Conservation (phyloP, 2,329 filamentous ascomycete genomes). For the Colletotrichum scovillei region DNA sequence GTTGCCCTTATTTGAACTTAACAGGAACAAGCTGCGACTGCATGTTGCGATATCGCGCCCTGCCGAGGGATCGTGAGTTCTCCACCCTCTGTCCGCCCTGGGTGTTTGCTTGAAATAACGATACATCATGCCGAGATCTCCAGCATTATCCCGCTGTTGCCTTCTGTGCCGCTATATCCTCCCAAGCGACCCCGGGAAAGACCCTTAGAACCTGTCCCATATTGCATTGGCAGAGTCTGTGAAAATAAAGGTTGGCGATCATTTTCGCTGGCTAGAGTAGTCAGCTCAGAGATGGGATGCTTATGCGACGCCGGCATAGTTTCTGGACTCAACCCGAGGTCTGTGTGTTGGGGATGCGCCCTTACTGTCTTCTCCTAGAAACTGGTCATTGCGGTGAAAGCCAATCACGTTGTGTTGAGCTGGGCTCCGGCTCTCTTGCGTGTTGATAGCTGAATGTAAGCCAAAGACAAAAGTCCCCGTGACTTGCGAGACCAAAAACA, state of each 20-base stretch:
- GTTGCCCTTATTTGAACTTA: neutral
- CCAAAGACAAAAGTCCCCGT: neutral
- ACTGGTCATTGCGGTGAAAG: neutral
- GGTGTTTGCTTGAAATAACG: neutral
- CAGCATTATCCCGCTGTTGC: neutral
- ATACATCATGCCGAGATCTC: neutral
- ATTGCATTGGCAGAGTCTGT: slow-evolving; percentile 2
- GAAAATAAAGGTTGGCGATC: slow-evolving; percentile 5
- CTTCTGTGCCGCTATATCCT: neutral
- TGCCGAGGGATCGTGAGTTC: neutral
- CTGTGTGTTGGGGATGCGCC: slow-evolving; percentile 23
- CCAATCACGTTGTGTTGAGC: neutral
- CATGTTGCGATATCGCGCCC: slow-evolving; percentile 1
- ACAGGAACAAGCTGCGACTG: neutral
- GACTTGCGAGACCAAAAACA: neutral
- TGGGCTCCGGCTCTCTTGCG: neutral
- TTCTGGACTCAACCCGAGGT: slow-evolving; percentile 26
- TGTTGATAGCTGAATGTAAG: neutral
- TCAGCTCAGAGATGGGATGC: slow-evolving; percentile 25
- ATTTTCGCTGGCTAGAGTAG: neutral
- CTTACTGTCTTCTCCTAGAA: neutral
- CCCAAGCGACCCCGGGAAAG: no score
- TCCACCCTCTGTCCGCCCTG: neutral
- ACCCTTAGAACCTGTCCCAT: neutral
- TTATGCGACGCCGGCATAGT: slow-evolving; percentile 34